Evolutionary conservation across 306 rosid species (phyloP).

Genomic region (Glycine tomentella): DNA sequence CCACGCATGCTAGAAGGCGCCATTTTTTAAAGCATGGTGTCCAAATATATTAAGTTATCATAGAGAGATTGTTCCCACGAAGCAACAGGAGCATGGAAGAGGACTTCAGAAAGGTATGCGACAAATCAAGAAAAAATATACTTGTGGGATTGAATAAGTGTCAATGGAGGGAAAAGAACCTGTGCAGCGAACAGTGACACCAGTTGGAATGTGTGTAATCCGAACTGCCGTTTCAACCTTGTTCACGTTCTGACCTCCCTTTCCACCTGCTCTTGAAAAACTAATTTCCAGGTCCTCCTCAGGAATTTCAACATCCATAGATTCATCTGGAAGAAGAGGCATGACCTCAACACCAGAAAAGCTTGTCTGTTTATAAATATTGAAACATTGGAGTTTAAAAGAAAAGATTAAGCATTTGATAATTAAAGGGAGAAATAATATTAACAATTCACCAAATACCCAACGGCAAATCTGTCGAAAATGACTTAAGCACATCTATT

Average conservation of each 20-base stretch:
- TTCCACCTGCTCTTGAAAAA: too few species aligned
- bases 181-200: conserved; percentile 94
- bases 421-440: background rate
- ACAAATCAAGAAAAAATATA: background rate
- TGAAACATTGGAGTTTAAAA: conserved; percentile 25
- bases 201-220: conserved; percentile 96
- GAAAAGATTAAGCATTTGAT: conserved; percentile 6
- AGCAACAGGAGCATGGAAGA: too few species aligned
- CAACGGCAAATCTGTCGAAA: background rate
- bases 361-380: conserved; percentile 70
- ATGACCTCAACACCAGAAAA: conserved; percentile 95
- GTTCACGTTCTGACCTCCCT: conserved; percentile 98
- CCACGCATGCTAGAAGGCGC: too few species aligned
- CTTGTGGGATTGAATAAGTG: background rate
- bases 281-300: conserved; percentile 98
- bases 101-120: too few species aligned
- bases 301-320: conserved; percentile 83
- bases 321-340: conserved; percentile 98
- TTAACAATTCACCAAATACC: too few species aligned
- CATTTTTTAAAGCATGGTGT: too few species aligned
- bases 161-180: conserved; percentile 55
- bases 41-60: too few species aligned
- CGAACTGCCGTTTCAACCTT: conserved; percentile 98
- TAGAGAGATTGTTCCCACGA: too few species aligned
- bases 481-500: background rate